Evolutionary conservation across 352 stramenopile species (phyloP).

Genomic region (Blastocystis sp.): DNA sequence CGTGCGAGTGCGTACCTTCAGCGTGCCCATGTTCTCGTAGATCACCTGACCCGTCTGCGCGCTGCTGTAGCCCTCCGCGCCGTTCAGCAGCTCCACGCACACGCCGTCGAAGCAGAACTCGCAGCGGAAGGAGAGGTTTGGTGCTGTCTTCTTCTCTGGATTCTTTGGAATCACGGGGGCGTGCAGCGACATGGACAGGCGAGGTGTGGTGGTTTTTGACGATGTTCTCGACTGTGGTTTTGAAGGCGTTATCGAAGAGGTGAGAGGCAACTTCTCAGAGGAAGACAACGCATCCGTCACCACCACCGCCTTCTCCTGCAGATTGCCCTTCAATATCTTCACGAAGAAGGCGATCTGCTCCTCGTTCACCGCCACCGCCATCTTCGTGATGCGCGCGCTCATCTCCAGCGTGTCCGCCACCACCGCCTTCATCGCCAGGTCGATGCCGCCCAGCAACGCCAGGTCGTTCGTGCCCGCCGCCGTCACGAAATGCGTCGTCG

Average conservation of each 20-base stretch:
- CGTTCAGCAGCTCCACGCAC: conserved; percentile 56
- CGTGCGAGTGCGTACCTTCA: neutral
- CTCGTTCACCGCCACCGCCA: conserved; percentile 58
- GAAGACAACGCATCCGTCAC: neutral
- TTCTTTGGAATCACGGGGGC: too few relatives aligned
- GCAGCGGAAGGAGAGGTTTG: conserved; percentile 2
- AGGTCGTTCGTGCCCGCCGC: neutral
- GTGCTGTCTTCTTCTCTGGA: too few relatives aligned
- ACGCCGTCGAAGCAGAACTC: conserved; percentile 72
- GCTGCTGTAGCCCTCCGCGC: conserved; percentile 6
- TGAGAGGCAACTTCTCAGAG: neutral
- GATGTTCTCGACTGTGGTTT: too few relatives aligned
- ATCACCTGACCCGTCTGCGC: conserved; percentile 2
- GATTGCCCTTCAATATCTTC: conserved; percentile 42
- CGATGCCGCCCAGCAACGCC: conserved; percentile 49
- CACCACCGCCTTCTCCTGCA: conserved; percentile 46
- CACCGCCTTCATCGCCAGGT: conserved; percentile 1
- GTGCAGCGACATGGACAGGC: neutral
- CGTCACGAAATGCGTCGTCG: conserved; percentile 1
- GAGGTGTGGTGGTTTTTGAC: neutral
- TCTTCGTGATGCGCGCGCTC: conserved; percentile 56
- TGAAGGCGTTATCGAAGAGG: neutral
- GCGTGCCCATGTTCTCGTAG: conserved; percentile 56
- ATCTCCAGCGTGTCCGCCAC: conserved; percentile 1
- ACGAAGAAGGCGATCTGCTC: conserved; percentile 27